These are phyloP conservation scores for Oryza officinalis DNA, from an alignment of 176 grass and related monocot species.

Conservation along the genomic window DNA sequence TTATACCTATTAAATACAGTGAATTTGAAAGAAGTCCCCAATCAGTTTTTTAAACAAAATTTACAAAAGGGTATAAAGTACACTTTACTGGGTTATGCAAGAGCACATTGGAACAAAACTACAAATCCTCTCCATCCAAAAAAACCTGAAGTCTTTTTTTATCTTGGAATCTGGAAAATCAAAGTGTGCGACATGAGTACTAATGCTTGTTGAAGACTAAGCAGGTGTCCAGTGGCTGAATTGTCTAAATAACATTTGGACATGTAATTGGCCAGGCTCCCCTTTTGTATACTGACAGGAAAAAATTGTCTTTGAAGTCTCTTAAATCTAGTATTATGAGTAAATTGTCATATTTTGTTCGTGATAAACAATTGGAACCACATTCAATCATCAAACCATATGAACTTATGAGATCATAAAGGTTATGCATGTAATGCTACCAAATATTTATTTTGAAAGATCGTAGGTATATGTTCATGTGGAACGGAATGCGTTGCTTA, in stretches of 20 bases:
- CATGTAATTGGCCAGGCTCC: not conserved
- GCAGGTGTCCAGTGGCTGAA: not conserved
- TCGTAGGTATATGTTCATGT: not conserved
- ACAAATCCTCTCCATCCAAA: too few species aligned
- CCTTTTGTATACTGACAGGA: not conserved
- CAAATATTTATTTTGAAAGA: not conserved
- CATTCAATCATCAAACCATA: not conserved
- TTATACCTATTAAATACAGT: not conserved
- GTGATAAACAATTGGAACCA: not conserved
- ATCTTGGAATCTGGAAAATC: too few species aligned
- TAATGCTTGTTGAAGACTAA: not conserved
- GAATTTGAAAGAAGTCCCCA: too few species aligned
- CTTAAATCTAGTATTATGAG: not conserved
- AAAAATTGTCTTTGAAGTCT: not conserved
- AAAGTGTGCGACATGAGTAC: not conserved
- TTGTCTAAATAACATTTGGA: not conserved
- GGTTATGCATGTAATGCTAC: constrained; percentile 1
- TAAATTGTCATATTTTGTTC: not conserved
- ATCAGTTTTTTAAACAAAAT: too few species aligned
- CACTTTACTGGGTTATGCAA: too few species aligned
- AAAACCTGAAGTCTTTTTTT: too few species aligned
- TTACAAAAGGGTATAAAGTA: not conserved
- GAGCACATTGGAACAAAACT: too few species aligned
- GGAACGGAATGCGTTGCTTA: not conserved
- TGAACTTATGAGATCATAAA: not conserved